Evolutionary conservation across 2,329 filamentous ascomycete genomes (phyloP), one percentile per base, ranked within the genome.

Genomic region (Fusarium sp.): DNA sequence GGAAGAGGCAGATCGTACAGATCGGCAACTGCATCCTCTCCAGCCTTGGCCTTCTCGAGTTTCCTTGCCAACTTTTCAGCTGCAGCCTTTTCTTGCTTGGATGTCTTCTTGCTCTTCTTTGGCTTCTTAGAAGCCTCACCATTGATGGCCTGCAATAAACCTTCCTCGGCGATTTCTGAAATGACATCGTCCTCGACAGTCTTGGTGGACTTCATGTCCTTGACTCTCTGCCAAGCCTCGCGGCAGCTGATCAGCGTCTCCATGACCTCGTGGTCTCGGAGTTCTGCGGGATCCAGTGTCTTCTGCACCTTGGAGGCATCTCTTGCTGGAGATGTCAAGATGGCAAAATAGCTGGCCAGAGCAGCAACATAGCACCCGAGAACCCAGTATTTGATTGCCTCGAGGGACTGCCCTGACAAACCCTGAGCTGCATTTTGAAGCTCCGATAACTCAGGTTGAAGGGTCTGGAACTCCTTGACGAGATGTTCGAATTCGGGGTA

Each of bases 401-500:
- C 82, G n/a, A 90, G 78, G 2, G 87, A 87, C 61, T 81, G 84
- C 64, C 78, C 81, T 10, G 81, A 79, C 73, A 83, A 84, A 6
- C 80, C 81, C 58, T 87, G 83, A 1, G 89, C 87, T 29, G 86
- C 83, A 54, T 86, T 82, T 53, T 89, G 87, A 49, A 90, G 82
- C 8, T 84, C 81, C 10, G 83, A 81, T 8, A 96, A 80, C 13
- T 87, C 82, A 20, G 90, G 87, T 75, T 94, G 90, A 50, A 97
- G 82, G n/a, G 86, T 82, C 58, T 90, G 77, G 64, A 96, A 91
- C 74, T 98, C 95, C 71, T 91, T 90, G 51, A 92, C 90, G 36
- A 99, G 84, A 61, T 90, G 90, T 67, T 96, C 92, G 71, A 98
- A 96, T 77, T 99, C 96, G 3, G 96, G 96, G 78, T 99, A 97